Conservation (phyloP, 768 basidiomycete species). For the Rhodocollybia butyracea region DNA sequence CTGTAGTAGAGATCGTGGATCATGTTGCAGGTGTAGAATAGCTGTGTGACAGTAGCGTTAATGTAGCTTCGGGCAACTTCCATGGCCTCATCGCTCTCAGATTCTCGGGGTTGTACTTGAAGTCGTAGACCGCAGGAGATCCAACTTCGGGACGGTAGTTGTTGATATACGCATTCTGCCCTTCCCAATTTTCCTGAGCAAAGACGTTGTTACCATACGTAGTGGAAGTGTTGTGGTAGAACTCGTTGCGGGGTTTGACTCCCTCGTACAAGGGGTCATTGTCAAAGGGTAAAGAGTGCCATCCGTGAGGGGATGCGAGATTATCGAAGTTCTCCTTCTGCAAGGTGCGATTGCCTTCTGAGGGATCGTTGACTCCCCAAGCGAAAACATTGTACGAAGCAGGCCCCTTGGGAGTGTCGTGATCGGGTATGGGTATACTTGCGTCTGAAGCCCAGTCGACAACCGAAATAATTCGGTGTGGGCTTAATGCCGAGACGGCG, state of each 20-base stretch:
- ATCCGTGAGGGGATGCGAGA: conserved; percentile 83
- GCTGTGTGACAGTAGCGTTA: conserved; percentile 81
- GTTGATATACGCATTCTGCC: conserved; percentile 55
- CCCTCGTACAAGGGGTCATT: conserved; percentile 56
- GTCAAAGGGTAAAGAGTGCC: conserved; percentile 79
- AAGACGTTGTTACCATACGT: conserved; percentile 93
- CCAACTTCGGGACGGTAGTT: conserved; percentile 83
- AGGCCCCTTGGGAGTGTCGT: conserved; percentile 18
- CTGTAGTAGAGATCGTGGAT: conserved; percentile 83
- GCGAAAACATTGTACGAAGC: conserved; percentile 71
- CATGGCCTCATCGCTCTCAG: conserved; percentile 53
- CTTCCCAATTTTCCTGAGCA: conserved; percentile 93
- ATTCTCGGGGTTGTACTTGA: conserved; percentile 64
- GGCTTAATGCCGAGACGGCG: conserved; percentile 67
- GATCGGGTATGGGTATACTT: conserved; percentile 39
- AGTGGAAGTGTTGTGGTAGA: conserved; percentile 67
- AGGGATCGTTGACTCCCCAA: conserved; percentile 87
- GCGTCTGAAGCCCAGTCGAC: conserved; percentile 95
- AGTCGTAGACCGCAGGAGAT: conserved; percentile 57
- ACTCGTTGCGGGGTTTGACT: conserved; percentile 22
- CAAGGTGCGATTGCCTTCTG: conserved; percentile 55
- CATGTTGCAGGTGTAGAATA: conserved; percentile 86
- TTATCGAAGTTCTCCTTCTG: conserved; percentile 70
- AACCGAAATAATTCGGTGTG: conserved; percentile 80
- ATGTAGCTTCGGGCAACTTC: conserved; percentile 79